These are phyloP conservation scores for Pinus tabuliformis DNA, from an alignment of 75 land plant genomes.

Conservation along the genomic window DNA sequence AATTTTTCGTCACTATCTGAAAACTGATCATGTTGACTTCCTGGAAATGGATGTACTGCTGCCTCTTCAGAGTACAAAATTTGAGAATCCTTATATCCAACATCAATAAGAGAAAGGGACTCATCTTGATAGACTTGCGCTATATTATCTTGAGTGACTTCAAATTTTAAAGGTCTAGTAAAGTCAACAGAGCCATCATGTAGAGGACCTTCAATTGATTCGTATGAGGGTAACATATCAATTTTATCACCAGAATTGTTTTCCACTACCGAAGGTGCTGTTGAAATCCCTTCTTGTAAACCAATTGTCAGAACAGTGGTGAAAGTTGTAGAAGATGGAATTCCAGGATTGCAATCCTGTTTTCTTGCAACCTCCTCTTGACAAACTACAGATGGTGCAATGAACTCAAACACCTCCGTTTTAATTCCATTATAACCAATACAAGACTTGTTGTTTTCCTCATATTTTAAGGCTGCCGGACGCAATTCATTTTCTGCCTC, in stretches of 20 bases:
- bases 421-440: no score
- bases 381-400: background rate
- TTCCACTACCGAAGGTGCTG: background rate
- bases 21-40: conserved; percentile 21
- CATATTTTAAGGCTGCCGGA: no score
- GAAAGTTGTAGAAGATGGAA: conserved; percentile 3
- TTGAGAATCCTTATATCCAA: background rate
- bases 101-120: background rate
- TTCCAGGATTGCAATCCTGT: background rate
- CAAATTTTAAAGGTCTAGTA: background rate
- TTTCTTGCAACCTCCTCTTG: background rate
- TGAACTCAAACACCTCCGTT: background rate
- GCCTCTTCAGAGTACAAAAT: background rate
- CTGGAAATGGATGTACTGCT: conserved; percentile 6
- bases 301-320: background rate
- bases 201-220: background rate
- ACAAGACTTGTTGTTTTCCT: no score
- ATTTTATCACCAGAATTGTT: background rate
- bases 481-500: no score
- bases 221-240: background rate
- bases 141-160: background rate
- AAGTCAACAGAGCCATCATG: background rate
- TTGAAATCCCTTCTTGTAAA: no score
- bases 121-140: background rate
- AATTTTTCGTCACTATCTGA: conserved; percentile 66